Evolutionary conservation across 805 yeast genomes (phyloP).

Genomic region (Nematodospora valgi): DNA sequence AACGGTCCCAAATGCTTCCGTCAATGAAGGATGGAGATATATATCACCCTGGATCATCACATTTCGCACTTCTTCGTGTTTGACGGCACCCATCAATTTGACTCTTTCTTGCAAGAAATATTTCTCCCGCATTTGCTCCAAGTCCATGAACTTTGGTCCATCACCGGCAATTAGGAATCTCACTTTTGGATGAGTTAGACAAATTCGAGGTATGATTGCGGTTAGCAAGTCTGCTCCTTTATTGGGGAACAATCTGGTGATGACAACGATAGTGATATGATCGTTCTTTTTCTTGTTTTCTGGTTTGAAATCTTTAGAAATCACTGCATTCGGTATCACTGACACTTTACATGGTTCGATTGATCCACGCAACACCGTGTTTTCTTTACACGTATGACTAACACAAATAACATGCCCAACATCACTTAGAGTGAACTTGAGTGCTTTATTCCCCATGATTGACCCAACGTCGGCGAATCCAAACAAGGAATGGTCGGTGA

Average conservation of each 20-base stretch:
- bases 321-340: constrained; percentile 95
- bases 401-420: constrained; percentile 95
- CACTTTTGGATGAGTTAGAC: constrained; percentile 58
- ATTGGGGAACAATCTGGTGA: constrained; percentile 89
- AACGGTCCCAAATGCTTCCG: constrained; percentile 98
- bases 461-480: constrained; percentile 87
- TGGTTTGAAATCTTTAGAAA: constrained; percentile 65
- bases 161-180: constrained; percentile 90
- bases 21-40: constrained; percentile 86
- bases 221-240: constrained; percentile 91
- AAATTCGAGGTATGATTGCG: constrained; percentile 81
- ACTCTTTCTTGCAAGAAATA: constrained; percentile 85
- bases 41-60: constrained; percentile 93
- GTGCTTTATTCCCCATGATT: constrained; percentile 79
- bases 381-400: constrained; percentile 93
- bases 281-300: constrained; percentile 13
- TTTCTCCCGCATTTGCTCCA: constrained; percentile 92
- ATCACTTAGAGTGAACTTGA: constrained; percentile 80
- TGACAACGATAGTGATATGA: constrained; percentile 79
- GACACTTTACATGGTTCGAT: constrained; percentile 74
- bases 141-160: constrained; percentile 91
- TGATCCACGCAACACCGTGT: constrained; percentile 84
- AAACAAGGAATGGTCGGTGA: constrained; percentile 94
- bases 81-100: constrained; percentile 76
- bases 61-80: constrained; percentile 90